Evolutionary conservation across 192 early-diverging fungal genomes (phyloP), one percentile per base, ranked within the genome.

Genomic region (Diversispora epigaea): DNA sequence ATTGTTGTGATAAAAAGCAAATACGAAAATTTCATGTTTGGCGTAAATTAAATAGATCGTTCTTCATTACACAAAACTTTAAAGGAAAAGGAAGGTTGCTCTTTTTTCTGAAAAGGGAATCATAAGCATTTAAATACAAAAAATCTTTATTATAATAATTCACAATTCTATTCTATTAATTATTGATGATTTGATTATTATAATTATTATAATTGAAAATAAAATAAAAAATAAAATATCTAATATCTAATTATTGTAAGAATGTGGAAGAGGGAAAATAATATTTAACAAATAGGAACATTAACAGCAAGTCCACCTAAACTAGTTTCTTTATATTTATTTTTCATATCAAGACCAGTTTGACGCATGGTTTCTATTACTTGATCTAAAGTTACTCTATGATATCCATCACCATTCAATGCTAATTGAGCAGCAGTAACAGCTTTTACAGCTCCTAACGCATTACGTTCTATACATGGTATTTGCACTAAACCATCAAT

Each of bases 321-420:
- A 22, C 89, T 91, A 0, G 96, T 98, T 77, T 98, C 96, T 83
- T 98, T 98, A 87, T 98, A 98, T 82, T 98, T 98, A 62, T 85
- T 89, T 89, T 90, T 89, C 94, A 95, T 95, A 79, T 95, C 94
- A 4, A 88, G 79, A 77, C 93, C 93, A 3, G 95, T 95, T 83
- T 96, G 93, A 44, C 93, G 87, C 95, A 96, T 96, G 1, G 95
- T 95, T 81, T 94, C 93, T 78, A 96, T 96, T 43, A 95, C 95
- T 80, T 96, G 93, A 76, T 96, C 95, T 39, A 96, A 84, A n/a
- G 92, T 92, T 15, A 98, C 96, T 25, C 93, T 80, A 78, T 95
- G 95, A 52, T 84, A 84, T 21, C 96, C 95, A 73, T 95, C 93
- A n/a, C 94, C 94, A 73, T 96, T 94, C 54, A 98, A 84, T 6